These are phyloP conservation scores for Inga laurina DNA, from an alignment of 306 rosid genomes.

Conservation along the genomic window DNA sequence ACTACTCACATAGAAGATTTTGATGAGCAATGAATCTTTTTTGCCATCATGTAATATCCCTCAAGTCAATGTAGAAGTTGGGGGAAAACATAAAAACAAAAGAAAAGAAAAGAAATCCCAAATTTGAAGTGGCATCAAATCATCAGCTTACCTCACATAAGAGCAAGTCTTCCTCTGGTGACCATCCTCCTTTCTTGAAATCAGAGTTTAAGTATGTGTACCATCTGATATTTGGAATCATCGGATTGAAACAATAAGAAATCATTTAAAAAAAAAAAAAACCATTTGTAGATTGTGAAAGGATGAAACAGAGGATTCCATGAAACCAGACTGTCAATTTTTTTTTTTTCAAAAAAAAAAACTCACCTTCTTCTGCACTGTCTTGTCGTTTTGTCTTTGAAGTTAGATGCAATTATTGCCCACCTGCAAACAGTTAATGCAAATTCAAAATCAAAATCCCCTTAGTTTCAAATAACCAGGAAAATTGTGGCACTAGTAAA, in stretches of 20 bases:
- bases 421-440: slow-evolving; percentile 55
- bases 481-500: neutral
- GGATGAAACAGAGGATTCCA: slow-evolving; percentile 20
- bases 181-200: slow-evolving; percentile 92
- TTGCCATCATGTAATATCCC: neutral
- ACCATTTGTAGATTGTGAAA: neutral
- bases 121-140: slow-evolving; percentile 26
- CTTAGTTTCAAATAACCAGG: neutral
- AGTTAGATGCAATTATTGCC: slow-evolving; percentile 89
- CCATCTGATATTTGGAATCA: slow-evolving; percentile 60
- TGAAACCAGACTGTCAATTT: neutral
- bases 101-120: neutral
- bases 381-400: slow-evolving; percentile 84
- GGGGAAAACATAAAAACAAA: neutral
- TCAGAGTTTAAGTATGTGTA: slow-evolving; percentile 90
- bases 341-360: neutral
- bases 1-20: neutral
- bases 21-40: neutral
- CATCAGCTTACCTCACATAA: slow-evolving; percentile 69
- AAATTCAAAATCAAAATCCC: slow-evolving; percentile 13
- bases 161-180: slow-evolving; percentile 83
- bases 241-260: slow-evolving; percentile 28
- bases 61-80: neutral
- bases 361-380: slow-evolving; percentile 84
- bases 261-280: neutral